Conservation (phyloP, 495 filamentous ascomycete genomes). For the Lophiotrema nucula region DNA sequence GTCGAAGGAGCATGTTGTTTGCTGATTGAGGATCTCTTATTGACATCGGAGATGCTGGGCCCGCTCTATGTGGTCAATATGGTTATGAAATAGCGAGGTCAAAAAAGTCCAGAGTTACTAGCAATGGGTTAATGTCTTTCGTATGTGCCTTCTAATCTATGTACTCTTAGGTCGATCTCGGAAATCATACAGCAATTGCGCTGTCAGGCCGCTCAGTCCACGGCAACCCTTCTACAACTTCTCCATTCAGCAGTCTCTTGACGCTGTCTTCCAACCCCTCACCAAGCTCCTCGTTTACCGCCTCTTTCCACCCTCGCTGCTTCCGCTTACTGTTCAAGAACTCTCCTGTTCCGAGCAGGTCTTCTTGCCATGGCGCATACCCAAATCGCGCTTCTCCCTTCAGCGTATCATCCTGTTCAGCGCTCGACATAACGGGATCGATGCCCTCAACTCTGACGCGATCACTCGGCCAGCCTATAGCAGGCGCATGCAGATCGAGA, state of each 20-base stretch:
- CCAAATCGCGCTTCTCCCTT: constrained; percentile 32
- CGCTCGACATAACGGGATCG: constrained; percentile 35
- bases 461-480: constrained; percentile 38
- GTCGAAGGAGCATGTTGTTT: too few relatives aligned
- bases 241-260: not conserved
- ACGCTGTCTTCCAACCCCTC: constrained; percentile 7
- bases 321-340: constrained; percentile 35
- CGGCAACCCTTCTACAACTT: not conserved
- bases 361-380: constrained; percentile 29
- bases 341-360: constrained; percentile 33
- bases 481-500: constrained; percentile 38
- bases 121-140: too few relatives aligned
- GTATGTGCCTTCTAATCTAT: too few relatives aligned
- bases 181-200: too few relatives aligned
- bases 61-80: too few relatives aligned
- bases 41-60: too few relatives aligned
- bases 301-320: constrained; percentile 31
- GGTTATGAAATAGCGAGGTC: too few relatives aligned
- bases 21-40: too few relatives aligned
- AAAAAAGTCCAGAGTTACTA: too few relatives aligned
- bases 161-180: too few relatives aligned
- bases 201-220: constrained; percentile 7
- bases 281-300: constrained; percentile 2
- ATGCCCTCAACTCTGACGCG: constrained; percentile 38
- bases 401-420: constrained; percentile 32